A percentile compares a stretch with the other conserved stretches of the same genome.
These are phyloP conservation scores for Xerophyta viscosa DNA, from an alignment of 106 monocot species.

Conservation along the genomic window DNA sequence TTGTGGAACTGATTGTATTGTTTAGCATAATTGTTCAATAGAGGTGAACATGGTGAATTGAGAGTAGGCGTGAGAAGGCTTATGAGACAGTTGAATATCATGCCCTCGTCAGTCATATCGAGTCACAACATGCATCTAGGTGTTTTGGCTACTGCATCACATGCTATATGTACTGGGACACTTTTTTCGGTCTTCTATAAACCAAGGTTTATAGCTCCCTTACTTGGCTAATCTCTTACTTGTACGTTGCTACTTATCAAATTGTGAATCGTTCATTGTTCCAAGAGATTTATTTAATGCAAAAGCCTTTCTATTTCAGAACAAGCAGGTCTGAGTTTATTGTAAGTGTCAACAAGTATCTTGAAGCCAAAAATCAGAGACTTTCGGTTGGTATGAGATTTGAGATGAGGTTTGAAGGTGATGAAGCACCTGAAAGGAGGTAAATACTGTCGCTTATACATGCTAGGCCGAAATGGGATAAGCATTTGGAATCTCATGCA, in stretches of 20 bases:
- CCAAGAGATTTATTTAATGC: no score
- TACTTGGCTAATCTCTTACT: not conserved
- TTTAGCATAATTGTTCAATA: slow-evolving; percentile 9
- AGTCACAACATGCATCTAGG: slow-evolving; percentile 90
- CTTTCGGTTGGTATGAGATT: slow-evolving; percentile 82
- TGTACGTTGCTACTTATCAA: not conserved
- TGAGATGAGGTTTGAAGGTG: slow-evolving; percentile 90
- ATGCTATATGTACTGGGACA: slow-evolving; percentile 76
- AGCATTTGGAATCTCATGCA: not conserved
- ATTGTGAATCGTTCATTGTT: not conserved
- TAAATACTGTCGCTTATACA: slow-evolving; percentile 10
- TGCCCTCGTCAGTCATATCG: slow-evolving; percentile 90
- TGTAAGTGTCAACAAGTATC: slow-evolving; percentile 59
- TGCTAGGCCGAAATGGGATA: not conserved
- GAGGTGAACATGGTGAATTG: slow-evolving; percentile 72
- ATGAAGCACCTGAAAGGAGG: slow-evolving; percentile 81
- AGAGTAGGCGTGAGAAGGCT: slow-evolving; percentile 72
- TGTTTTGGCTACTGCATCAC: slow-evolving; percentile 85
- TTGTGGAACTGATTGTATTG: no score
- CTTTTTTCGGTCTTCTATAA: slow-evolving; percentile 84
- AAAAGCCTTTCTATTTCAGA: slow-evolving; percentile 25
- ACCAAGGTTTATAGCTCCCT: slow-evolving; percentile 44
- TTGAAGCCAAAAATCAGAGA: slow-evolving; percentile 60
- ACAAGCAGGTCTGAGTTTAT: slow-evolving; percentile 81
- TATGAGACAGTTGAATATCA: slow-evolving; percentile 61